These are phyloP conservation scores for Spathaspora jeffriesii DNA, from an alignment of 1,139 yeast species.

Conservation along the genomic window DNA sequence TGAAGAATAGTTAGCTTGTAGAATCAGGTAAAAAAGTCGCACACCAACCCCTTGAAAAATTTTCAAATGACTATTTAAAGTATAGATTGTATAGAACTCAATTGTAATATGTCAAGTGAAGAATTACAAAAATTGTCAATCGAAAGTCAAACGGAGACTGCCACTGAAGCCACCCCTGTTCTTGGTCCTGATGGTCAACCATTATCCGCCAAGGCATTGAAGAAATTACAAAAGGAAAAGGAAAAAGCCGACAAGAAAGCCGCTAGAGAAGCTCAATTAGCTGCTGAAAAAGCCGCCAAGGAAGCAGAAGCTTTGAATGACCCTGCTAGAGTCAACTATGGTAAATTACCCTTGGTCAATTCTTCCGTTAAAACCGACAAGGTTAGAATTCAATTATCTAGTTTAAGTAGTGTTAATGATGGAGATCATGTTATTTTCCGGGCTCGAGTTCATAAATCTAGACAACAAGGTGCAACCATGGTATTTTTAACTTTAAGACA, in stretches of 20 bases:
- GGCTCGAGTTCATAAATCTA: constrained; percentile 90
- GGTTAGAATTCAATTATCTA: constrained; percentile 56
- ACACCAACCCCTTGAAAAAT: constrained; percentile 5
- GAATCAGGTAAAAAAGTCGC: too few relatives aligned
- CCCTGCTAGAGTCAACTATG: constrained; percentile 86
- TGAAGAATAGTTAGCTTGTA: constrained; percentile 15
- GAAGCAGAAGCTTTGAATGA: constrained; percentile 72
- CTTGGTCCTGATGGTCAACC: constrained; percentile 91
- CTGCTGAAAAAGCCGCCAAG: constrained; percentile 82
- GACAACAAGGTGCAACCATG: constrained; percentile 97
- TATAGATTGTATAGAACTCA: constrained; percentile 2
- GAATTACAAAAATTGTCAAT: constrained; percentile 15
- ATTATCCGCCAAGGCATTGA: constrained; percentile 90
- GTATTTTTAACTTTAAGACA: constrained; percentile 90
- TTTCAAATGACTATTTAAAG: neutral
- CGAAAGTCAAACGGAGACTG: constrained; percentile 7
- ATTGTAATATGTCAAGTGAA: constrained; percentile 12
- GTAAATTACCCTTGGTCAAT: constrained; percentile 86
- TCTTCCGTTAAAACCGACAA: constrained; percentile 57
- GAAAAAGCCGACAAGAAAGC: constrained; percentile 94
- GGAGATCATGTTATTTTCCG: constrained; percentile 83
- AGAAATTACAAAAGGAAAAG: constrained; percentile 90
- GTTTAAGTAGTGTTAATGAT: constrained; percentile 64
- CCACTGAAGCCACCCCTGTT: constrained; percentile 25
- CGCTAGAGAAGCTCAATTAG: constrained; percentile 87